Evolutionary conservation across 2,329 filamentous ascomycete species (phyloP), one percentile per base, ranked within the genome.

Genomic region (Ophiocordyceps polyrhachis-furcata): DNA sequence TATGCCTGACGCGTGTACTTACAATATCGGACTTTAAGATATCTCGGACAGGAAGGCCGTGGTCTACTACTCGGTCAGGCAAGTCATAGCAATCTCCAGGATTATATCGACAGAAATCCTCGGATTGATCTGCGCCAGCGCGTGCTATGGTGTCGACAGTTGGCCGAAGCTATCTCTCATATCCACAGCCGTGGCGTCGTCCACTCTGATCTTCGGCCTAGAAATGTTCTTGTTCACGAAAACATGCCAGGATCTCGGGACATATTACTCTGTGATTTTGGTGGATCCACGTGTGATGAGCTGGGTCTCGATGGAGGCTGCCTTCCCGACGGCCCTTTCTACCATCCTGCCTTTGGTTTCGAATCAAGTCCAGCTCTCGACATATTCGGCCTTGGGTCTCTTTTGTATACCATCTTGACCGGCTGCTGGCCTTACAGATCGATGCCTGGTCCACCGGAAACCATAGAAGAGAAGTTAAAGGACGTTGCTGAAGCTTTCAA

Each of bases 241-340:
- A 53, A 49, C 25, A 43, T 43, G 19, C 23, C 44, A 31, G 47
- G 46, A 32, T 50, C 51, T 42, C 49, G 53, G 38, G 51, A 59
- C 50, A 45, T 62, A 40, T 50, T 49, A 49, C 54, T 61, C 43
- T 58, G 53, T 49, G 58, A 60, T 48, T 60, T 58, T 52, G 53
- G 57, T 40, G 56, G 58, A 51, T 48, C 42, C 11, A 38, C 42
- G 43, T 59, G 52, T 48, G 55, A 55, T 32, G 53, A 56, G 21
- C 49, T 56, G 4, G 52, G 49, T 37, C 47, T 58, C 19, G 53
- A 57, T 45, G 42, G 42, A 52, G 52, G 45, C n/a, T 47, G 48
- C 43, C 50, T 59, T n/a, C 56, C 56, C 2, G 53, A 56, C 38
- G 49, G 47, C 25, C 50, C 49, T 7, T 58, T 57, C 43, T 44